These are phyloP conservation scores for Cercophora scortea DNA, from an alignment of 495 filamentous ascomycete genomes.

Conservation along the genomic window DNA sequence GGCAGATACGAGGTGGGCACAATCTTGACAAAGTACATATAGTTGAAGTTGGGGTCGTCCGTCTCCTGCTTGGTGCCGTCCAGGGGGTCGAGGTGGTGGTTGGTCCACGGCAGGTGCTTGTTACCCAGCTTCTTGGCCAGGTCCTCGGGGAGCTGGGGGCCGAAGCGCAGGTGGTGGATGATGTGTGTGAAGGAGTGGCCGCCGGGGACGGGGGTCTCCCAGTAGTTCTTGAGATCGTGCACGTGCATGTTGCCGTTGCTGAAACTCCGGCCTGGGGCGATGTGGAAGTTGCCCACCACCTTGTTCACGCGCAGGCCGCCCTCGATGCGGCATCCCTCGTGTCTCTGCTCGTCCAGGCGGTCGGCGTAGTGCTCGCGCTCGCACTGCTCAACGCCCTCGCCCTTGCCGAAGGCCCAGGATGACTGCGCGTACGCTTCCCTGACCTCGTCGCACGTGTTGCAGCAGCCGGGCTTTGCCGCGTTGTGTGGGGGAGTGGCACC, in stretches of 20 bases:
- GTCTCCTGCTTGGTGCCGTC: slow-evolving; percentile 73
- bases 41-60: slow-evolving; percentile 79
- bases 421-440: slow-evolving; percentile 83
- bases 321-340: slow-evolving; percentile 92
- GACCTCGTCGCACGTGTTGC: slow-evolving; percentile 95
- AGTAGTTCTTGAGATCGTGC: slow-evolving; percentile 92
- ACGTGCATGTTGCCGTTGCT: slow-evolving; percentile 93
- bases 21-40: slow-evolving; percentile 99
- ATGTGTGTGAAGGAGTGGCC: slow-evolving; percentile 80
- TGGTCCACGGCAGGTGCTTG: slow-evolving; percentile 62
- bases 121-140: slow-evolving; percentile 53
- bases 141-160: slow-evolving; percentile 77
- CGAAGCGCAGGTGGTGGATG: slow-evolving; percentile 90
- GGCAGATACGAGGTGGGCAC: slow-evolving; percentile 92
- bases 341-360: slow-evolving; percentile 73
- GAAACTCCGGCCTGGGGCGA: slow-evolving; percentile 91
- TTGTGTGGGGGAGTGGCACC: slow-evolving; percentile 66
- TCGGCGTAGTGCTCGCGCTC: slow-evolving; percentile 87
- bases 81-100: slow-evolving; percentile 88
- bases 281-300: slow-evolving; percentile 97
- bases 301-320: slow-evolving; percentile 94
- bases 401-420: slow-evolving; percentile 88
- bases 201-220: slow-evolving; percentile 52
- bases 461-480: slow-evolving; percentile 74
- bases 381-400: slow-evolving; percentile 92